Conservation (phyloP, 768 basidiomycete species). For the Filobasidium wieringae region DNA sequence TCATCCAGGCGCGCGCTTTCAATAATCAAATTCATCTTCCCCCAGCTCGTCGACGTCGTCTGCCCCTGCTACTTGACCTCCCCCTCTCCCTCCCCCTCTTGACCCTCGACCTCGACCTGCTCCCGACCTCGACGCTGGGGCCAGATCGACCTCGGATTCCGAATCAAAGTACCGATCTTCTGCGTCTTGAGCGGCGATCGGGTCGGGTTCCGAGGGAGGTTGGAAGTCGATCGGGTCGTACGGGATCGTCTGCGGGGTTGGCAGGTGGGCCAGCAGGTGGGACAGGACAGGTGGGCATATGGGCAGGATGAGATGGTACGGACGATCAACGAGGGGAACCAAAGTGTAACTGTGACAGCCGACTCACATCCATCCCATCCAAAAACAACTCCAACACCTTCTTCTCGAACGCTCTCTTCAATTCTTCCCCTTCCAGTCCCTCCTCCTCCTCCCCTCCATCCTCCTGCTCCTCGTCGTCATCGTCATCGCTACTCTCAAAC, state of each 20-base stretch:
- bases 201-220: slow-evolving; percentile 26
- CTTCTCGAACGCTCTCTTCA: slow-evolving; percentile 27
- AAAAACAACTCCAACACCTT: slow-evolving; percentile 31
- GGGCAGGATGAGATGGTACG: no score
- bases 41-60: slow-evolving; percentile 1
- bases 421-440: slow-evolving; percentile 11
- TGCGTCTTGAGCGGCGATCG: slow-evolving; percentile 21
- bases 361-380: slow-evolving; percentile 36
- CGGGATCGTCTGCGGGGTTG: slow-evolving; percentile 23
- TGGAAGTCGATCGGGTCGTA: slow-evolving; percentile 31
- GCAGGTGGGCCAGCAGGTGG: not conserved
- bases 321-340: no score
- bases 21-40: slow-evolving; percentile 15
- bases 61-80: not conserved
- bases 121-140: no score
- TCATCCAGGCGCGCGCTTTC: no score
- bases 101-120: no score
- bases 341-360: no score
- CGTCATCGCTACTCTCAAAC: slow-evolving; percentile 56
- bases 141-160: slow-evolving; percentile 17
- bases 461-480: slow-evolving; percentile 17
- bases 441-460: not conserved
- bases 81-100: not conserved
- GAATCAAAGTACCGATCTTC: slow-evolving; percentile 35
- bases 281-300: not conserved